These are phyloP conservation scores for Aspergillus indologenus DNA, from an alignment of 495 filamentous ascomycete genomes.

Conservation along the genomic window DNA sequence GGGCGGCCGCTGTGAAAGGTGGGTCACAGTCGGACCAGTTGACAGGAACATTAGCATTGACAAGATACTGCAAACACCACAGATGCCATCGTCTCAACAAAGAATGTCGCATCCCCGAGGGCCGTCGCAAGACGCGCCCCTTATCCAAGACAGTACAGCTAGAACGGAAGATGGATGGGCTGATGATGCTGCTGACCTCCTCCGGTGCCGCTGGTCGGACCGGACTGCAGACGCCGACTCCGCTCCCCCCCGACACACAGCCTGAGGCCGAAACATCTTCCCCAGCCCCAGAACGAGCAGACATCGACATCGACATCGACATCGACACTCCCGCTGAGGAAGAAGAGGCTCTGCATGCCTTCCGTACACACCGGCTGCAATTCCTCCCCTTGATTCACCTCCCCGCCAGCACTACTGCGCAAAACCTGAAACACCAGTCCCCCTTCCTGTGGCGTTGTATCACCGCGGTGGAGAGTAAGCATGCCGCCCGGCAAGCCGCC, in stretches of 20 bases:
- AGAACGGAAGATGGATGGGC: conserved; percentile 12
- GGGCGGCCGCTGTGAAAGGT: conserved; percentile 11
- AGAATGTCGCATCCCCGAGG: conserved; percentile 4
- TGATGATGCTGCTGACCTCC: conserved; percentile 10
- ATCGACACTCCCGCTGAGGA: not conserved
- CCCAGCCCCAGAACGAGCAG: not conserved
- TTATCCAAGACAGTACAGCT: conserved; percentile 4
- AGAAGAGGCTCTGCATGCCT: not conserved
- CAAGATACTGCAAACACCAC: not conserved
- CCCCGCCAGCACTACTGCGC: not conserved
- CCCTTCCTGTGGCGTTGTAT: conserved; percentile 16
- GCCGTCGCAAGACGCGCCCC: conserved; percentile 2
- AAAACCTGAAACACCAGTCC: conserved; percentile 1
- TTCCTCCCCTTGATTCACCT: conserved; percentile 12
- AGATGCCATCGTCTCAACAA: conserved; percentile 14
- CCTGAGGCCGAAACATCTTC: not conserved
- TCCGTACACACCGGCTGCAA: conserved; percentile 1
- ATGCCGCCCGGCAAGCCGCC: not conserved
- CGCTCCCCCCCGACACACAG: not conserved
- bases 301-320: no score
- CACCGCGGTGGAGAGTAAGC: not conserved
- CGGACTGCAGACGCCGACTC: not conserved
- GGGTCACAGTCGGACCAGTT: no score
- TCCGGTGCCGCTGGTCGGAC: conserved; percentile 1
- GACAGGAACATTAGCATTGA: no score